phyloP scores from a whole-genome alignment of 2,329 filamentous ascomycete species.

The Aplosporella prunicola region DNA sequence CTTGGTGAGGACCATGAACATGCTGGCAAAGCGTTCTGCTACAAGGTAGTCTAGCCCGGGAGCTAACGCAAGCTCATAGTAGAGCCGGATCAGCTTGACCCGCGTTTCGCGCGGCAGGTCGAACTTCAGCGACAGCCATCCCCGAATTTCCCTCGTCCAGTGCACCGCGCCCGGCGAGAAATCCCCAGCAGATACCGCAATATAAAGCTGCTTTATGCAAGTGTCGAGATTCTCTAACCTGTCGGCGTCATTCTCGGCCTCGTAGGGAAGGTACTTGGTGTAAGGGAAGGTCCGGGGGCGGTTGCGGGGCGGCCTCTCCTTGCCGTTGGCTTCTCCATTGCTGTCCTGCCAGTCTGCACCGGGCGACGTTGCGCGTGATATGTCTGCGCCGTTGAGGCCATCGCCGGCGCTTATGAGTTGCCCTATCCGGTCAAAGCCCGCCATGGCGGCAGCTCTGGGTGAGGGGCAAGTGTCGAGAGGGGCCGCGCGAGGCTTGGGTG shows the following conservation, averaged over 20 bases:
- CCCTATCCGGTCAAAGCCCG: slow-evolving; percentile 32
- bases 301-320: slow-evolving; percentile 56
- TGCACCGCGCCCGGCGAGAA: slow-evolving; percentile 89
- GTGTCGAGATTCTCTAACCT: slow-evolving; percentile 71
- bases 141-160: slow-evolving; percentile 92
- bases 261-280: slow-evolving; percentile 80
- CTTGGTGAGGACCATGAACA: slow-evolving; percentile 96
- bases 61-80: slow-evolving; percentile 86
- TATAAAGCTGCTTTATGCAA: slow-evolving; percentile 89
- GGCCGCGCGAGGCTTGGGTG: slow-evolving; percentile 4
- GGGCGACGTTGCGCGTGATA: slow-evolving; percentile 79
- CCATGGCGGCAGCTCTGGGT: slow-evolving; percentile 19
- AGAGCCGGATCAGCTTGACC: slow-evolving; percentile 76
- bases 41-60: slow-evolving; percentile 76
- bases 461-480: slow-evolving; percentile 2
- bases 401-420: slow-evolving; percentile 31
- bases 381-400: slow-evolving; percentile 45
- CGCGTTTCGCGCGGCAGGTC: slow-evolving; percentile 81
- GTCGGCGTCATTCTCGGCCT: slow-evolving; percentile 69
- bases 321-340: slow-evolving; percentile 39
- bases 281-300: slow-evolving; percentile 86
- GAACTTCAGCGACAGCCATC: slow-evolving; percentile 95
- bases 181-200: slow-evolving; percentile 83
- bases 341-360: slow-evolving; percentile 51
- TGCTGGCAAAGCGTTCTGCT: slow-evolving; percentile 85